Base-by-base conservation (phyloP, 176 grass and related monocot species). In the Phyllostachys edulis region DNA sequence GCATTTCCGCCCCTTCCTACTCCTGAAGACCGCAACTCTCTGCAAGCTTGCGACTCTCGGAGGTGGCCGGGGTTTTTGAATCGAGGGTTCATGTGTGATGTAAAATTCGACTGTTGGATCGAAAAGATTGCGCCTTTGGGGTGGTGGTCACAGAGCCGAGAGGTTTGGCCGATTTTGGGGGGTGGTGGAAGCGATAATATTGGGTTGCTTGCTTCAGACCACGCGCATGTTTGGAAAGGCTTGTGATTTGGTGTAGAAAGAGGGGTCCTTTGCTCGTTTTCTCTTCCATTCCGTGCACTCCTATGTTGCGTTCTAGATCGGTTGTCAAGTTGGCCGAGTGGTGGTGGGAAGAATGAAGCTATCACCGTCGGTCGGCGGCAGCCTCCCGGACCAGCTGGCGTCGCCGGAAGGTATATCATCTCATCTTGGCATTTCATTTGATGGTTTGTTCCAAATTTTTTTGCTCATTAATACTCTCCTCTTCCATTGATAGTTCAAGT, bases 371-470 rank as follows among this genome's bases (percentile, higher is more conserved):
- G 36, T 80, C 74, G 23, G 17, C 80, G 49, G 73, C 16, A 56
- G 67, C 44, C 67, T 79, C 6, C 74, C 69, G 6, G 89, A 90
- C 10, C 74, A 90, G 68, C 80, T 80, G 51, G 32, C 32, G 6
- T 87, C 89, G 68, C 89, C 84, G 50, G 84, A 90, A 87, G 89
- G 89, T 90, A 90, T 47, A 7, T 17, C 77, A 63, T 42, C 71
- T 62, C 20, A 46, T 73, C 40, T 90, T 78, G 59, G 66, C 80
- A 84, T 79, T 70, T 79, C 75, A 15, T 71, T 90, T 62, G 70
- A 56, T 61, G 14, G 70, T 73, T 73, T 82, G 54, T 62, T 68
- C 63, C 63, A 41, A 81, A 27, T 40, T 20, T 67, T 20, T 67
- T 81, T 23, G 9, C 78, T 85, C 23, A 69, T 49, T 69, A 44